phyloP scores from a whole-genome alignment of 306 rosid species.

The Sechiopsis laciniata region DNA sequence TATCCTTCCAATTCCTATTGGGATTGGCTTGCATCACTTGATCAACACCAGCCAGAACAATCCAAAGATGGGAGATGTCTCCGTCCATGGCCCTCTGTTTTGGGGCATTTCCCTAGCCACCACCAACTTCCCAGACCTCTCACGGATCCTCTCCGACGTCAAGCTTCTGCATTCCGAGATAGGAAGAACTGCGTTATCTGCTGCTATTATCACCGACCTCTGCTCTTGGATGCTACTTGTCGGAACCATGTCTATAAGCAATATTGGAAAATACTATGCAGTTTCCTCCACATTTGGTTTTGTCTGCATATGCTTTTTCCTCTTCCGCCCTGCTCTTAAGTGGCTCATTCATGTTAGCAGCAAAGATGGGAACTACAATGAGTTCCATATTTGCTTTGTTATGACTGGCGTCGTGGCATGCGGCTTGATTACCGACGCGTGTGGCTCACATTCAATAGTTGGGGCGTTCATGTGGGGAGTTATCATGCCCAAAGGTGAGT shows the following conservation, averaged over 20 bases:
- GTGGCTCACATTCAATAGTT: conserved; percentile 34
- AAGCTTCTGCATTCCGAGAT: conserved; percentile 41
- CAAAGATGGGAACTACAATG: conserved; percentile 30
- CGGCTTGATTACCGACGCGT: conserved; percentile 23
- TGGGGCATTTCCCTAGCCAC: conserved; percentile 35
- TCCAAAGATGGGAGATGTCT: neutral
- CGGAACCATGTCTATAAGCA: conserved; percentile 9
- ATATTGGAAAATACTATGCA: conserved; percentile 5
- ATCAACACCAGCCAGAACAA: neutral
- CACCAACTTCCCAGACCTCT: conserved; percentile 40
- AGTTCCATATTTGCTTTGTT: conserved; percentile 26
- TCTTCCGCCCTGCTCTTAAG: conserved; percentile 28
- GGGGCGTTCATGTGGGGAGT: conserved; percentile 44
- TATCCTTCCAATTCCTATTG: conserved; percentile 23
- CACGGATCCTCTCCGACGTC: conserved; percentile 33
- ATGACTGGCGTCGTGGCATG: conserved; percentile 23
- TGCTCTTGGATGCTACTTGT: conserved; percentile 37
- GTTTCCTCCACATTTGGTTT: conserved; percentile 21
- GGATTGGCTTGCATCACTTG: conserved; percentile 23
- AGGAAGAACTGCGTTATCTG: conserved; percentile 35
- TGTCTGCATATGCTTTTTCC: neutral
- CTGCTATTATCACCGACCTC: conserved; percentile 37
- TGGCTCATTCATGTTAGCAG: conserved; percentile 19
- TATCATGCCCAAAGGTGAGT: conserved; percentile 41
- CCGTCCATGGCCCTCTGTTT: conserved; percentile 22